phyloP scores from a whole-genome alignment of 2,329 filamentous ascomycete species.

The Nannizzia gypsea region DNA sequence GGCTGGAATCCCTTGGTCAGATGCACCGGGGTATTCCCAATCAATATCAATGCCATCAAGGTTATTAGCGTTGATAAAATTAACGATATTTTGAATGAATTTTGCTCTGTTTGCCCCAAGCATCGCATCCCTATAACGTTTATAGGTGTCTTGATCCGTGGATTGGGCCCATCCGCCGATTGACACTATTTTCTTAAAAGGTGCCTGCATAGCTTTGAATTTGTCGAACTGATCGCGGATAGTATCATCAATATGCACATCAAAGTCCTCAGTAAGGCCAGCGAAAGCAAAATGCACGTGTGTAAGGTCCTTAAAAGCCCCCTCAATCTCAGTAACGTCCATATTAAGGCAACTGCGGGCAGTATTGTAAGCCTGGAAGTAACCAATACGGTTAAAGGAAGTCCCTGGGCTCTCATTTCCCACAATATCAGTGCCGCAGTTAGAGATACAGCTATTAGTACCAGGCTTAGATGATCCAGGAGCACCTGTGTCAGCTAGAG shows the following conservation, averaged over 20 bases:
- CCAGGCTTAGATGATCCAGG: slow-evolving; percentile 28
- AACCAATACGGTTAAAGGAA: slow-evolving; percentile 18
- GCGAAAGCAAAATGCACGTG: slow-evolving; percentile 29
- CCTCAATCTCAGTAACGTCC: slow-evolving; percentile 12
- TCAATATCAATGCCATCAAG: slow-evolving; percentile 34
- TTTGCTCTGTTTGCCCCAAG: too few species aligned
- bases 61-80: slow-evolving; percentile 30
- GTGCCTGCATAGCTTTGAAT: not conserved
- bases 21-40: slow-evolving; percentile 28
- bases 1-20: slow-evolving; percentile 27
- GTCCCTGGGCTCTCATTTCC: slow-evolving; percentile 14
- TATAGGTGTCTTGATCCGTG: slow-evolving; percentile 27
- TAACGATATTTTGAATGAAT: slow-evolving; percentile 29
- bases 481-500: slow-evolving; percentile 17
- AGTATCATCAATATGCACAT: slow-evolving; percentile 17
- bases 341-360: slow-evolving; percentile 24
- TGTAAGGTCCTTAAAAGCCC: slow-evolving; percentile 13
- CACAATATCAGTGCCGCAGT: slow-evolving; percentile 9
- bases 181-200: not conserved
- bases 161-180: slow-evolving; percentile 36
- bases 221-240: slow-evolving; percentile 11
- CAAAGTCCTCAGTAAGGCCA: slow-evolving; percentile 13
- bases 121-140: slow-evolving; percentile 28
- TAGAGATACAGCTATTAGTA: slow-evolving; percentile 19
- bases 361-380: slow-evolving; percentile 23